Evolutionary conservation across 75 land plant genomes (phyloP).

Genomic region (Cryptomeria japonica): DNA sequence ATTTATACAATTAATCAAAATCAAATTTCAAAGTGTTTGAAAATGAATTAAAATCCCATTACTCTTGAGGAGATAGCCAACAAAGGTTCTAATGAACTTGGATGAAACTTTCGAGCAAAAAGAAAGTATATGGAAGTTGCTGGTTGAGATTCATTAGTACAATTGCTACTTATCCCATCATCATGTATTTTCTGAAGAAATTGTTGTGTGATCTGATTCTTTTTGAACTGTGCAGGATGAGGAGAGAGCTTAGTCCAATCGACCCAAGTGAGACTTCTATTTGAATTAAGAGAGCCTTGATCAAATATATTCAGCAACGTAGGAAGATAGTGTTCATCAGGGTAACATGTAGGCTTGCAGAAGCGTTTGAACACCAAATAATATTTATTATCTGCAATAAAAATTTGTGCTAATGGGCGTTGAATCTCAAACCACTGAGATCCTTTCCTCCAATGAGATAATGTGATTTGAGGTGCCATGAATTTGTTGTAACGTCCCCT

Average conservation of each 20-base stretch:
- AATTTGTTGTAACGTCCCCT: constrained; percentile 54
- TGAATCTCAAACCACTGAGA: constrained; percentile 66
- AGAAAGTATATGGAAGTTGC: constrained; percentile 22
- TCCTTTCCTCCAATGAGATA: constrained; percentile 60
- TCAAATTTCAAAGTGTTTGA: neutral
- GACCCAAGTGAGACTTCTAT: constrained; percentile 69
- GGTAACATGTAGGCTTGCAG: constrained; percentile 66
- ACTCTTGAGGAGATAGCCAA: constrained; percentile 33
- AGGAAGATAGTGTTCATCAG: constrained; percentile 76
- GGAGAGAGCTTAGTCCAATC: constrained; percentile 70
- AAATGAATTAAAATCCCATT: constrained; percentile 29
- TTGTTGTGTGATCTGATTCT: constrained; percentile 22
- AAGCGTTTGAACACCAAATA: constrained; percentile 46
- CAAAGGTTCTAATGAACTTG: constrained; percentile 42
- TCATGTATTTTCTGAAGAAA: constrained; percentile 25
- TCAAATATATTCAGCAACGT: constrained; percentile 55
- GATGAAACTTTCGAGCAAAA: constrained; percentile 55
- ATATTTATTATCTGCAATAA: constrained; percentile 55
- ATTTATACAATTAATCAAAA: too few species aligned
- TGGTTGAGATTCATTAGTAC: constrained; percentile 9
- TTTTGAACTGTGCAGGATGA: constrained; percentile 39
- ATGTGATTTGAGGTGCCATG: constrained; percentile 47
- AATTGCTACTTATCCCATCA: constrained; percentile 3
- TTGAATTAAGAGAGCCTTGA: constrained; percentile 38
- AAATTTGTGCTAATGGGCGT: constrained; percentile 43